These are phyloP conservation scores for Cucumis hystrix DNA, from an alignment of 306 rosid genomes.

Conservation along the genomic window DNA sequence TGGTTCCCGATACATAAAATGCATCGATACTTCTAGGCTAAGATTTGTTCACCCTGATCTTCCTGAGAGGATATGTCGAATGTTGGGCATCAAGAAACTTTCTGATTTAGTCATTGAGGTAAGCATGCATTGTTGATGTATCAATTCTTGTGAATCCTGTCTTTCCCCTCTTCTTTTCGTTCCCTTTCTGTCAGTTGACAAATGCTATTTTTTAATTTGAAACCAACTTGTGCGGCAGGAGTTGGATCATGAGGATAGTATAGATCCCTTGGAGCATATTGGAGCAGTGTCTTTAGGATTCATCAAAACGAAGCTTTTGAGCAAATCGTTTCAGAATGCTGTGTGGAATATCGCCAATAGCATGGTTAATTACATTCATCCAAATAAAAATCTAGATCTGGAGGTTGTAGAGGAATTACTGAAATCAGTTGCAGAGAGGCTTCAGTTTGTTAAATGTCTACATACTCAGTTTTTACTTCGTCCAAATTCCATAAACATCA, in stretches of 20 bases:
- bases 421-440: slow-evolving; percentile 56
- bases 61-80: slow-evolving; percentile 62
- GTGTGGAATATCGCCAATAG: slow-evolving; percentile 67
- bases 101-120: slow-evolving; percentile 87
- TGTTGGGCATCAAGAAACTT: slow-evolving; percentile 64
- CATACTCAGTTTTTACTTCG: slow-evolving; percentile 67
- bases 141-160: slow-evolving; percentile 1
- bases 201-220: slow-evolving; percentile 14
- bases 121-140: slow-evolving; percentile 15
- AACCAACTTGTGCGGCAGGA: slow-evolving; percentile 47
- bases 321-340: slow-evolving; percentile 71
- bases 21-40: slow-evolving; percentile 65
- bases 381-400: slow-evolving; percentile 30
- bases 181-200: background rate
- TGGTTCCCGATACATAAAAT: slow-evolving; percentile 76
- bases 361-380: slow-evolving; percentile 56
- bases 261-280: slow-evolving; percentile 41
- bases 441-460: slow-evolving; percentile 72
- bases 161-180: background rate
- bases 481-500: slow-evolving; percentile 67
- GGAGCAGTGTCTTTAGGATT: slow-evolving; percentile 39
- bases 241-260: slow-evolving; percentile 47
- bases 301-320: slow-evolving; percentile 57
- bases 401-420: slow-evolving; percentile 30
- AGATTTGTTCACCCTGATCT: slow-evolving; percentile 86